Base-by-base conservation (phyloP, 352 stramenopile species). In the Globisporangium middletonii region DNA sequence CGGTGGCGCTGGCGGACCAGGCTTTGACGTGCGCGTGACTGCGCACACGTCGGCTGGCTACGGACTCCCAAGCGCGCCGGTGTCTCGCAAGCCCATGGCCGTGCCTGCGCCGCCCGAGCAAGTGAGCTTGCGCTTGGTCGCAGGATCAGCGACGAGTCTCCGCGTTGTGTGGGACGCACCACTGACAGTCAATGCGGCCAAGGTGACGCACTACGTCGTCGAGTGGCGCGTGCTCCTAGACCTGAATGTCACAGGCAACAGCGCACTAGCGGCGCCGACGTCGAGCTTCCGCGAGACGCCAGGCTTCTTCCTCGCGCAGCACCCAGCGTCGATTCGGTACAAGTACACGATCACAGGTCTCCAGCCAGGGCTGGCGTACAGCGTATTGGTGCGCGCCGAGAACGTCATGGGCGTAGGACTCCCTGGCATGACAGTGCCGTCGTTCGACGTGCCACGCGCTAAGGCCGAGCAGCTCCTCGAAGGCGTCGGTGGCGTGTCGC, bases 91-190 rank as follows among this genome's bases (percentile, higher is more conserved):
- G 60, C 95, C 95, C 3, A 93, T 94, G 69, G 86, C 75, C 13
- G 76, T 86, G 2, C 92, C 96, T 16, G 70, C 82, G 3, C 63
- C 83, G 15, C 92, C 94, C 0, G 57, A 61, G 13, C 79, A 85
- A 27, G 82, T 93, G 30, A 75, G 83, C 51, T 38, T 97, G 0
- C 76, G 77, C 7, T 72, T 97, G 26, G 87, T 97, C 16, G 80
- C 91, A 12, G 82, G 74, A 3, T 72, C 63, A 0, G 57, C 69
- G 3, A 77, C 73, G 8, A 88, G 72, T 67, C 63, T 98, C 37
- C 79, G 80, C 0, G 68, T 98, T 6, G 89, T 83, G 51, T 98
- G 94, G 93, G 77, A 85, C 43, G 60, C 72, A 9, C 94, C 95
- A n/a, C 43, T 77, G 16, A 85, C 73, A 0, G 71, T 90, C 66